phyloP scores from a whole-genome alignment of 140 eudicot species.

The Cichorium intybus region DNA sequence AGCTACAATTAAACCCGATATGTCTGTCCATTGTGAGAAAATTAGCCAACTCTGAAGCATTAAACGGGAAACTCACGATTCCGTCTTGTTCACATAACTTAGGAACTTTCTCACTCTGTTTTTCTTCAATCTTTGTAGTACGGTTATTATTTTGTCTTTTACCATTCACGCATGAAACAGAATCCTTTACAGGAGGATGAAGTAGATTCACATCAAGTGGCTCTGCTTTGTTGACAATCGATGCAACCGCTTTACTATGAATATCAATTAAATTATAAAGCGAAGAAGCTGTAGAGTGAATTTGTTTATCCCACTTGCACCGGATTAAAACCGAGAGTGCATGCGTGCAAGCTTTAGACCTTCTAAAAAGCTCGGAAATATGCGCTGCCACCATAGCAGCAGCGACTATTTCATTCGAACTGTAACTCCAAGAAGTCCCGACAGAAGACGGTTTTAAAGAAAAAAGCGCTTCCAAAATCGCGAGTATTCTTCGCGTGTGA shows the following conservation, averaged over 20 bases:
- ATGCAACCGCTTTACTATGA: conserved; percentile 90
- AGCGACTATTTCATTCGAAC: conserved; percentile 96
- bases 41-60: conserved; percentile 96
- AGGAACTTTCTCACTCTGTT: conserved; percentile 33
- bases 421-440: conserved; percentile 93
- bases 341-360: conserved; percentile 90
- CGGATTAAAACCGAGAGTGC: conserved; percentile 72
- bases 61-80: conserved; percentile 59
- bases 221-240: conserved; percentile 90
- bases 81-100: conserved; percentile 40
- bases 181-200: conserved; percentile 37
- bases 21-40: conserved; percentile 91
- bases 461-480: conserved; percentile 92
- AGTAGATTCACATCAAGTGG: conserved; percentile 79
- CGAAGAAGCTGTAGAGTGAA: conserved; percentile 87
- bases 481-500: conserved; percentile 83
- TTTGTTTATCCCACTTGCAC: conserved; percentile 92
- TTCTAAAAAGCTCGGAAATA: conserved; percentile 82
- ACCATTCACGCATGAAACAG: conserved; percentile 37
- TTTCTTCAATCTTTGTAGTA: conserved; percentile 22
- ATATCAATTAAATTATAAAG: conserved; percentile 79
- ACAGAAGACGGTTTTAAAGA: conserved; percentile 90
- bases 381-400: conserved; percentile 99
- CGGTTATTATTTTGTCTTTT: conserved; percentile 37
- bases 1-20: conserved; percentile 79